Evolutionary conservation across 2,329 filamentous ascomycete species (phyloP), one percentile per base, ranked within the genome.

Genomic region (Fusarium sp.): DNA sequence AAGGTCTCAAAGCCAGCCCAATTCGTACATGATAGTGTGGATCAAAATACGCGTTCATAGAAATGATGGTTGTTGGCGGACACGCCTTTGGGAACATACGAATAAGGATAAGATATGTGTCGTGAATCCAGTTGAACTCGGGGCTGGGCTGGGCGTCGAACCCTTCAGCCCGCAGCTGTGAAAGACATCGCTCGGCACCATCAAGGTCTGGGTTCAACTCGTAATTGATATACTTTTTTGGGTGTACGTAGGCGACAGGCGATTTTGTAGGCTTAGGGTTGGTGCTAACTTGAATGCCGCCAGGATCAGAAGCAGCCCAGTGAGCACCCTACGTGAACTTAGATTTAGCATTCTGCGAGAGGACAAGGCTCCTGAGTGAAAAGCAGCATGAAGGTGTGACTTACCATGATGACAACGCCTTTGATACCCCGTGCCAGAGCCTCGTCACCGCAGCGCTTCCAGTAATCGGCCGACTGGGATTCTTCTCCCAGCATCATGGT

Each of bases 41-140:
- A 10, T 74, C 72, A 44, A 69, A 72, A 3, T 61, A 59, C 3
- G 67, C 58, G 54, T 73, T 74, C 70, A 73, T 72, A 5, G 66
- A 72, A 38, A 74, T 70, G 21, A 74, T 61, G 1, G 88, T 90
- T 1, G 89, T 91, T 0, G 90, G 90, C 3, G 90, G 90, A 71
- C 88, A 91, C 19, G 80, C 82, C 3, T 73, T 67, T 0, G 89
- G 90, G 67, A 92, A 92, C 89, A 92, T 92, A 55, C 89, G 83
- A 73, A 92, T 90, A 10, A 92, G 80, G 57, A 92, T 86, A 4
- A 92, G 83, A 73, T 88, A 92, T 0, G 88, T 91, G 76, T 92
- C 90, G 80, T 92, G 89, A 74, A 92, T 92, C 90, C 89, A 92
- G 73, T 92, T 87, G 67, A 92, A 92, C 0, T 73, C 81, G 0